Evolutionary conservation across 441 rosid genomes (phyloP), one percentile per base, ranked within the genome.

Genomic region (Sinapis alba): DNA sequence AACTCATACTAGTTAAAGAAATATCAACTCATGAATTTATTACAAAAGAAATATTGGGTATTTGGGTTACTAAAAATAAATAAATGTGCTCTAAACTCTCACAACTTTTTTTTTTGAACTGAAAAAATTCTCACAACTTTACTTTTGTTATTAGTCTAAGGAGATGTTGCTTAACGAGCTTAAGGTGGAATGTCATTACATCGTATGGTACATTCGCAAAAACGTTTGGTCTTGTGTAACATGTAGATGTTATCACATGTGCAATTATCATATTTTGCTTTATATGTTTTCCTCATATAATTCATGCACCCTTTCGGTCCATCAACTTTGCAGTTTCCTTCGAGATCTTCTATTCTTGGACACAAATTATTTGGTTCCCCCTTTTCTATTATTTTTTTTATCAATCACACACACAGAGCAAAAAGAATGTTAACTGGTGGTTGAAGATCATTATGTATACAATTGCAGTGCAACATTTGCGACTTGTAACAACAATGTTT

Each of bases 201-300:
- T n/a, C 51, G 51, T 45, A 45, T 45, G 51, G 18, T n/a, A 45
- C 51, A 45, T 45, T 45, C 19, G 51, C 51, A 45, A 45, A 45
- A 62, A 12, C 62, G 69, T 6, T 62, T 72, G 69, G 38, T 62
- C 62, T 72, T 72, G 5, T 16, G 69, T 50, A 62, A 50, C 76
- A 72, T 72, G 76, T 6, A 62, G 13, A 72, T 6, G 38, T 72
- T 62, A 20, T 12, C 18, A 21, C 62, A 72, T n/a, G 36, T 4
- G 27, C 76, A 72, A 18, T n/a, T 62, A 34, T 32, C 15, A 72
- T 21, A 51, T 51, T 28, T 71, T 51, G 9, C 12, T 53, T 62
- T 62, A 45, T 15, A 45, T 2, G 51, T 45, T 15, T 45, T 62
- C 62, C 38, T 50, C 75, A 72, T 43, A 34, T 30, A 72, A 2